Conservation (phyloP, 495 filamentous ascomycete genomes). For the Penicillium coprophilum region DNA sequence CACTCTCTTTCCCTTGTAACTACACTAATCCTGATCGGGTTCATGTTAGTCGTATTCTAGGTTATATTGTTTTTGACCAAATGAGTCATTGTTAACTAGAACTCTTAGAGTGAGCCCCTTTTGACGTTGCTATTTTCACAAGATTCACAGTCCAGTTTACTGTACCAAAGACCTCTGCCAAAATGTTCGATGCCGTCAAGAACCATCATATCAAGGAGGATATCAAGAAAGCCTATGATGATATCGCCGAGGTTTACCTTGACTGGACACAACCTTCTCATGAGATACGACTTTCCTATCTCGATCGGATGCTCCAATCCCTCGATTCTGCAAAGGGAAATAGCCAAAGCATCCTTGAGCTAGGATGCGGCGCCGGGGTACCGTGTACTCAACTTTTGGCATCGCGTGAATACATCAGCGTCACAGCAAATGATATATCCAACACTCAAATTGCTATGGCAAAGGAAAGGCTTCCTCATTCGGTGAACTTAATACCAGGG, state of each 20-base stretch:
- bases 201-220: conserved; percentile 19
- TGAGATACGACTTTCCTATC: conserved; percentile 30
- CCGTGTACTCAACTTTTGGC: conserved; percentile 34
- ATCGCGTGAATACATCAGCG: conserved; percentile 5
- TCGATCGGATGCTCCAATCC: conserved; percentile 25
- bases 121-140: too few relatives aligned
- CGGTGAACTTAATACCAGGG: conserved; percentile 28
- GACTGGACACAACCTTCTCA: conserved; percentile 34
- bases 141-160: too few relatives aligned
- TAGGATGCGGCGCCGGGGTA: conserved; percentile 44
- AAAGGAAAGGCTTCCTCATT: conserved; percentile 14
- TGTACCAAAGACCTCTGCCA: too few relatives aligned
- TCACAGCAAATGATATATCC: conserved; percentile 46
- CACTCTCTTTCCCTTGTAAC: not conserved
- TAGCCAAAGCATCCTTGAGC: conserved; percentile 31
- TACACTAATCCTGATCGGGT: not conserved
- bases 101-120: too few relatives aligned
- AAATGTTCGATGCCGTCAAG: not conserved
- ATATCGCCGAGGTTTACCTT: conserved; percentile 39
- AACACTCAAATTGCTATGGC: conserved; percentile 41
- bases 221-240: conserved; percentile 40
- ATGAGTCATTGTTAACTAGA: not conserved
- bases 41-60: not conserved
- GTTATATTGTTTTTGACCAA: not conserved
- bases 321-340: conserved; percentile 5